phyloP scores from a whole-genome alignment of 495 filamentous ascomycete genomes.

The Penicillium coffeae region DNA sequence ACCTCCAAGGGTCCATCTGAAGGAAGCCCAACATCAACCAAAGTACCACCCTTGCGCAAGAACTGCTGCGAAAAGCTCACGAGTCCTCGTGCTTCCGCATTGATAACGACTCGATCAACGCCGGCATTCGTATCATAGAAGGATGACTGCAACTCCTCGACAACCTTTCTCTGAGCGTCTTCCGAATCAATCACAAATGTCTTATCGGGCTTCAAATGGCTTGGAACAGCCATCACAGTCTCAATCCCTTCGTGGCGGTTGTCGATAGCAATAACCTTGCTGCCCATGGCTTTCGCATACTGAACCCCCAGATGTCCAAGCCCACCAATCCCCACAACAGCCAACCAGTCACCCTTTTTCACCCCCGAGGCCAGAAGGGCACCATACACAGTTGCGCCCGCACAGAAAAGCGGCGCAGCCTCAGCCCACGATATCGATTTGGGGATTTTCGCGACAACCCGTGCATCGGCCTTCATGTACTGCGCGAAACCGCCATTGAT shows the following conservation, averaged over 20 bases:
- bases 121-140: constrained; percentile 7
- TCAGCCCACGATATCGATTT: constrained; percentile 3
- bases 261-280: constrained; percentile 9
- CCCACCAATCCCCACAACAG: constrained; percentile 8
- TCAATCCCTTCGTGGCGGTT: constrained; percentile 9
- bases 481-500: constrained; percentile 11
- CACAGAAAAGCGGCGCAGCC: constrained; percentile 11
- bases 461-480: constrained; percentile 10
- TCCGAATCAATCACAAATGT: constrained; percentile 8
- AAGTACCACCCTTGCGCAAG: constrained; percentile 5
- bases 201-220: constrained; percentile 6
- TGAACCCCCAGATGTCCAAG: constrained; percentile 12
- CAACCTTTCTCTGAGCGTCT: constrained; percentile 3
- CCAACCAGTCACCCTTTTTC: constrained; percentile 2
- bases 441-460: constrained; percentile 9
- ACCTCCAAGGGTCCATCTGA: constrained; percentile 4
- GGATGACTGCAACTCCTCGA: constrained; percentile 8
- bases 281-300: constrained; percentile 5
- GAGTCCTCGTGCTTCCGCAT: constrained; percentile 1
- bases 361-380: constrained; percentile 4
- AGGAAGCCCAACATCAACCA: constrained; percentile 11
- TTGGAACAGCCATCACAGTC: not conserved
- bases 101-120: constrained; percentile 11
- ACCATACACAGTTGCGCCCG: constrained; percentile 9
- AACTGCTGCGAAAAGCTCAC: constrained; percentile 11